Evolutionary conservation across 805 yeast genomes (phyloP).

Genomic region (Kodamaea lidongshanica): DNA sequence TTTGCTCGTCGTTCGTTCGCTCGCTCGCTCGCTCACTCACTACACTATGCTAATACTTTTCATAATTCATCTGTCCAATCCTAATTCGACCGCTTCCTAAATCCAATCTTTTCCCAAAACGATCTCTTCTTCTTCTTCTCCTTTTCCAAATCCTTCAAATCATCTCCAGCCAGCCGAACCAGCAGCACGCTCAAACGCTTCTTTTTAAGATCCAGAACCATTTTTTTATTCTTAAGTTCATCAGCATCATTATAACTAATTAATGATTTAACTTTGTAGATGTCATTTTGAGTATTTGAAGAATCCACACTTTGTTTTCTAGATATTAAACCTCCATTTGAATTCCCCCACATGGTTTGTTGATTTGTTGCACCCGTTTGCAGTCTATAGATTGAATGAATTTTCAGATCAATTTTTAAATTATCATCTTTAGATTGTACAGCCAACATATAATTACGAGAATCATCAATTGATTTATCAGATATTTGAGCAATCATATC

Average conservation of each 20-base stretch:
- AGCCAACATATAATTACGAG: conserved; percentile 20
- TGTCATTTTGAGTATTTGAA: conserved; percentile 16
- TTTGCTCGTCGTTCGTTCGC: too few species aligned
- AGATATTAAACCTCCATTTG: conserved; percentile 9
- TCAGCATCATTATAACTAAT: conserved; percentile 31
- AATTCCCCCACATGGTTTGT: conserved; percentile 2
- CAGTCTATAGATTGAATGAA: conserved; percentile 32
- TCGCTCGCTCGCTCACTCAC: too few species aligned
- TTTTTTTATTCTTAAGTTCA: conserved; percentile 14
- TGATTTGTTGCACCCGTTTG: conserved; percentile 10
- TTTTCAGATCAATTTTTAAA: conserved; percentile 22
- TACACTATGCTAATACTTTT: too few species aligned
- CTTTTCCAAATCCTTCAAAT: conserved; percentile 3
- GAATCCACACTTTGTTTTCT: conserved; percentile 8
- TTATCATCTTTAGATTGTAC: conserved; percentile 17
- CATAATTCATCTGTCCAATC: too few species aligned
- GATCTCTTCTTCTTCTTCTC: conserved; percentile 7
- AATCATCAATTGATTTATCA: conserved; percentile 23
- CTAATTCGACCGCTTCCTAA: too few species aligned
- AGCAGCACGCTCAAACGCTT: conserved; percentile 9
- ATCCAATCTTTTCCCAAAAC: conserved; percentile 13
- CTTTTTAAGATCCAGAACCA: conserved; percentile 9
- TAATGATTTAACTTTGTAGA: conserved; percentile 38
- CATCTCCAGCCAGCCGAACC: conserved; percentile 4
- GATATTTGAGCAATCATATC: conserved; percentile 20